Evolutionary conservation across 805 yeast genomes (phyloP), one percentile per base, ranked within the genome.

Genomic region (Myxozyma geophila): DNA sequence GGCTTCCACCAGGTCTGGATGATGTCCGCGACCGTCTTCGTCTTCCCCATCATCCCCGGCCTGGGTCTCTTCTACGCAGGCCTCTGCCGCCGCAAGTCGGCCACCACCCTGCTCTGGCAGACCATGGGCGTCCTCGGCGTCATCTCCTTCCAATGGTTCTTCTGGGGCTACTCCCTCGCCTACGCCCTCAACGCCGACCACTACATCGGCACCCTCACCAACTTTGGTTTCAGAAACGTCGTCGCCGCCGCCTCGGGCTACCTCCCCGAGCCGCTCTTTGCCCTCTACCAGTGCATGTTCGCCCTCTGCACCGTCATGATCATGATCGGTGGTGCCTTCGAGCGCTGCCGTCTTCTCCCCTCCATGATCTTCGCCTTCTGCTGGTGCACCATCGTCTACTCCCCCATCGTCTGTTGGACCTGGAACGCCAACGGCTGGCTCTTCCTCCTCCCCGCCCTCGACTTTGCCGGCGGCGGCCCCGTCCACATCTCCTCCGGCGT

Each of bases 401-500:
- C 96, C 77, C 98, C 98, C 60, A 83, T 89, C 76, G 99, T 98
- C 17, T 89, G 88, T 79, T 93, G 98, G 98, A 89, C 96, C 33
- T 95, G 99, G 99, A 93, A 93, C 77, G 84, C 87, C 33, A 83
- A 83, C 62, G 99, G 99, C 58, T 95, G 98, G 99, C 82, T 93
- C 69, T 83, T 82, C 60, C 77, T 78, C 53, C 81, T 93, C 59
- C 98, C 98, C 69, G 87, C 92, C 43, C 83, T 91, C 66, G 99
- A 95, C 80, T 95, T 90, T 74, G 99, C 99, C 23, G 99, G 99
- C 74, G 98, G 98, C 74, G 97, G 97, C 68, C 97, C 98, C 66
- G 98, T 95, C 65, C 99, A 95, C 80, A 90, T 90, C 80, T 80
- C 92, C 71, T 89, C 97, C 43, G 99, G 99, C 71, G 89, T 87